Evolutionary conservation across 768 basidiomycete genomes (phyloP).

Genomic region (Naganishia kalamii): DNA sequence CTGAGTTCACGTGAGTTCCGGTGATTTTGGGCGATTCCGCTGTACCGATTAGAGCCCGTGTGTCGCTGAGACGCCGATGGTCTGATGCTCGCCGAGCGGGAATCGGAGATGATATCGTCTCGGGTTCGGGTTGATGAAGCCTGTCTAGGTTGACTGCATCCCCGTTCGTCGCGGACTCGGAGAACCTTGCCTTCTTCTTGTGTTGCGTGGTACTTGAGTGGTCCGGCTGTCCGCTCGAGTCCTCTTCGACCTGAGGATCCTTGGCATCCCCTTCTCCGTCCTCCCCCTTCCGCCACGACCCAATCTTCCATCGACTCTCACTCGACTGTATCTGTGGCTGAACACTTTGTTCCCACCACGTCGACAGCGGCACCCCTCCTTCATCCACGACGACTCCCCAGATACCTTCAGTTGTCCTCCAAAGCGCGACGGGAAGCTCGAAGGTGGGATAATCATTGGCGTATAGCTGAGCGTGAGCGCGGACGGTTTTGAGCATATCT

Average conservation of each 20-base stretch:
- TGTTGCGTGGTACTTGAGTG: not conserved
- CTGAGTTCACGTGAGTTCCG: not conserved
- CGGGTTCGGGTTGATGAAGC: not conserved
- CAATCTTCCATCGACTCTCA: slow-evolving; percentile 10
- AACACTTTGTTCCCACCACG: slow-evolving; percentile 13
- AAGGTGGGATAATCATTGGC: not conserved
- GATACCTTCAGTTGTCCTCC: slow-evolving; percentile 9
- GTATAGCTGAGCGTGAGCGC: not conserved
- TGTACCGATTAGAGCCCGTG: not conserved
- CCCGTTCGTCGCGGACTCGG: too few species aligned
- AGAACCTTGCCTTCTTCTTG: too few species aligned
- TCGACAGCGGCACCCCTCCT: not conserved
- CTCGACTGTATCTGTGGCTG: slow-evolving; percentile 3
- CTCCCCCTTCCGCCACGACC: not conserved
- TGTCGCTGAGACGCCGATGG: too few species aligned
- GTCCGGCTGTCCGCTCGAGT: not conserved
- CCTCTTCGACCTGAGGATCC: not conserved
- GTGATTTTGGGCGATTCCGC: not conserved
- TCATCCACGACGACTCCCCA: slow-evolving; percentile 10
- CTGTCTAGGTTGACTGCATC: too few species aligned
- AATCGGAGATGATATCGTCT: not conserved
- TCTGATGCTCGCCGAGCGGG: not conserved
- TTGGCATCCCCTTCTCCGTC: not conserved
- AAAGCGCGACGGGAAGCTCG: slow-evolving; percentile 1
- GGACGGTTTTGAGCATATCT: slow-evolving; percentile 6